Conservation (phyloP, 2,329 filamentous ascomycete genomes). For the Aspergillus oerlinghausenensis region DNA sequence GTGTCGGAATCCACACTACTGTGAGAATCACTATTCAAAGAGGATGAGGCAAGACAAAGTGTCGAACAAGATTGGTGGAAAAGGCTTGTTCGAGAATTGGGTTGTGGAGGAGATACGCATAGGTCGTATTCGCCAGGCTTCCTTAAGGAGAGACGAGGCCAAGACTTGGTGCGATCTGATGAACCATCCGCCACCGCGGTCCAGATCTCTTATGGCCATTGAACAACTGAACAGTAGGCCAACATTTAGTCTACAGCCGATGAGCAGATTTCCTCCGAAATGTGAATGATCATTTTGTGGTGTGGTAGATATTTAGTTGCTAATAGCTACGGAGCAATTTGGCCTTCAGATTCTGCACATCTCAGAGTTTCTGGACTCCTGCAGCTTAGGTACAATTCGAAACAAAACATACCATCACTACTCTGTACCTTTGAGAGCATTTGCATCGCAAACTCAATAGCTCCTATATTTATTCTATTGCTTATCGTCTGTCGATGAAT, state of each 20-base stretch:
- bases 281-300: neutral
- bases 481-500: neutral
- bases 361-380: neutral
- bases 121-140: neutral
- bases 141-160: neutral
- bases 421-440: neutral
- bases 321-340: neutral
- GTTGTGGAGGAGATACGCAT: neutral
- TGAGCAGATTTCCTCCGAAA: neutral
- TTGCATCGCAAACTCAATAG: neutral
- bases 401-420: neutral
- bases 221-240: slow-evolving; percentile 1
- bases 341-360: neutral
- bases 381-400: neutral
- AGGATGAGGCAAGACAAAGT: neutral
- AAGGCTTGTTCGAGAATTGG: neutral
- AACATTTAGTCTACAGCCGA: neutral
- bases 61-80: neutral
- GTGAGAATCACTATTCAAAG: neutral
- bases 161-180: neutral
- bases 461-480: neutral
- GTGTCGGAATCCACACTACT: neutral
- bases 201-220: slow-evolving; percentile 10
- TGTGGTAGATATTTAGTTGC: neutral
- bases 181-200: neutral